phyloP scores from a whole-genome alignment of 192 early-diverging fungal genomes.

The Coemansia sp. region DNA sequence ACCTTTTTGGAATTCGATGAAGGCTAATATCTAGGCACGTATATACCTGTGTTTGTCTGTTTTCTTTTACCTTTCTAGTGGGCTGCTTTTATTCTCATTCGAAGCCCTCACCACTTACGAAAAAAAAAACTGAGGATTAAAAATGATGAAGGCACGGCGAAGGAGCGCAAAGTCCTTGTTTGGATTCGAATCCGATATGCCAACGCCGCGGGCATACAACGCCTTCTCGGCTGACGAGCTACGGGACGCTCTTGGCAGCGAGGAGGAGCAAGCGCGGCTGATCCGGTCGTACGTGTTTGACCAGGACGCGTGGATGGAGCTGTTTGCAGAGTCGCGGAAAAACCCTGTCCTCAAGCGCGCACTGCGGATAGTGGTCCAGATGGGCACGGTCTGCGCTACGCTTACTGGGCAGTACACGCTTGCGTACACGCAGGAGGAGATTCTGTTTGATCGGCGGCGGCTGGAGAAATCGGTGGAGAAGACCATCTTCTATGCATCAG shows the following conservation, averaged over 20 bases:
- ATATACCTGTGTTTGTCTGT: background rate
- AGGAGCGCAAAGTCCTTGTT: constrained; percentile 48
- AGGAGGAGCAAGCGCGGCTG: constrained; percentile 44
- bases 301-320: constrained; percentile 37
- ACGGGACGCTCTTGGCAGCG: constrained; percentile 38
- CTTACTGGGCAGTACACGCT: constrained; percentile 49
- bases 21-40: too few species aligned
- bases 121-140: background rate
- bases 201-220: constrained; percentile 47
- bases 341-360: constrained; percentile 49
- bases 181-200: constrained; percentile 50
- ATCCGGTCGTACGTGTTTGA: constrained; percentile 45
- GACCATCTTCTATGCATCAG: constrained; percentile 41
- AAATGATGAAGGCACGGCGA: constrained; percentile 49
- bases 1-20: too few species aligned
- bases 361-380: constrained; percentile 51
- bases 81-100: background rate
- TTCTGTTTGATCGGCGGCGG: constrained; percentile 40
- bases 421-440: constrained; percentile 45
- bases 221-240: constrained; percentile 42
- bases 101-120: background rate
- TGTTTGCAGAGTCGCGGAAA: constrained; percentile 42
- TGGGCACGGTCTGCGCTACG: constrained; percentile 49
- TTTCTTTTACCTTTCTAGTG: background rate
- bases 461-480: constrained; percentile 40